Evolutionary conservation across 2,329 filamentous ascomycete species (phyloP).

Genomic region (Drechslerella dactyloides): DNA sequence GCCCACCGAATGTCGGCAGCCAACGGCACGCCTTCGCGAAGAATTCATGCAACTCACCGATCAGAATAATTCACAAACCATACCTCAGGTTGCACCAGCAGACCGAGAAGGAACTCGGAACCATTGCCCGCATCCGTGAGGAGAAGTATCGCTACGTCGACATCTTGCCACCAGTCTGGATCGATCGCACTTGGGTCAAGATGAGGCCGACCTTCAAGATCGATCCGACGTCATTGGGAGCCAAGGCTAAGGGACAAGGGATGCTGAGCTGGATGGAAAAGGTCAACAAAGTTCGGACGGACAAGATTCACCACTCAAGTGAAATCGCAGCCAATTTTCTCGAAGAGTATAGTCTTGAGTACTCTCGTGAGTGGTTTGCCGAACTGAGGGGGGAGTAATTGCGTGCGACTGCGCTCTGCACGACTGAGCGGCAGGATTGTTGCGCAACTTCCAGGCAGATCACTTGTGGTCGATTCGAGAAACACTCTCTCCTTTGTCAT

Average conservation of each 20-base stretch:
- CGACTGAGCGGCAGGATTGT: too few species aligned
- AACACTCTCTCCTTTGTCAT: too few species aligned
- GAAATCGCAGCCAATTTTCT: background rate
- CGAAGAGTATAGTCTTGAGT: background rate
- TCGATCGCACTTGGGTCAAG: slow-evolving; percentile 12
- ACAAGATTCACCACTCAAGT: background rate
- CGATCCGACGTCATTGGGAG: background rate
- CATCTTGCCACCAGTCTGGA: slow-evolving; percentile 27
- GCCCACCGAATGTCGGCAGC: background rate
- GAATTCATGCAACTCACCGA: slow-evolving; percentile 3
- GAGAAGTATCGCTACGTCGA: slow-evolving; percentile 23
- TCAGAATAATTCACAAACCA: slow-evolving; percentile 22
- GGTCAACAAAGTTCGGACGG: background rate
- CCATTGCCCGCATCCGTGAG: slow-evolving; percentile 3
- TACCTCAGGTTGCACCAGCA: background rate
- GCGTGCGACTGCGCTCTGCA: too few species aligned
- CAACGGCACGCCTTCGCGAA: background rate
- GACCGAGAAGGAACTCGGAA: slow-evolving; percentile 9
- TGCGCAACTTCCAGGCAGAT: too few species aligned
- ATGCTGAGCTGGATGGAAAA: background rate
- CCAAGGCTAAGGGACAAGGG: slow-evolving; percentile 10
- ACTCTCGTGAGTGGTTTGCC: too few species aligned
- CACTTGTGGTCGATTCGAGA: too few species aligned
- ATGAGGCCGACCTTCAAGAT: slow-evolving; percentile 12
- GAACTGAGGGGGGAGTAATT: too few species aligned